phyloP scores from a whole-genome alignment of 129 eudicot genomes.

The Helichrysum umbraculigerum region DNA sequence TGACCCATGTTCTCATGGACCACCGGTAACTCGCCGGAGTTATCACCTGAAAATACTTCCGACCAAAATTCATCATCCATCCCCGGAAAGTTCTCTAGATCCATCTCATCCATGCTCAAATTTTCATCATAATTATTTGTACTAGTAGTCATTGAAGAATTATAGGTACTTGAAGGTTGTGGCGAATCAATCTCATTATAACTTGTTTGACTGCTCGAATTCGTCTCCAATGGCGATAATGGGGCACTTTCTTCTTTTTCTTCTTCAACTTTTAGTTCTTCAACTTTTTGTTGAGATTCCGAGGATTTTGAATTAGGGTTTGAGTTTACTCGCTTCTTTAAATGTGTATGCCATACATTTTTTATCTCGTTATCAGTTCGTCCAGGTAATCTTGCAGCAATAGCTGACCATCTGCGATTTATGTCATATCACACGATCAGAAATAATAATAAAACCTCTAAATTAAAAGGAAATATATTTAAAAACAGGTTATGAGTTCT shows the following conservation, averaged over 20 bases:
- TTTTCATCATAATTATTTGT: constrained; percentile 3
- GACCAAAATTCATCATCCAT: constrained; percentile 57
- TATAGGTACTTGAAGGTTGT: constrained; percentile 37
- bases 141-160: constrained; percentile 32
- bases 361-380: constrained; percentile 84
- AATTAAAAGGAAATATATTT: too few species aligned
- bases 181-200: constrained; percentile 37
- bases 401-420: constrained; percentile 74
- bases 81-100: constrained; percentile 31
- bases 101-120: constrained; percentile 25
- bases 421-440: neutral
- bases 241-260: neutral
- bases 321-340: constrained; percentile 48
- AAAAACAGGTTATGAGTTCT: too few species aligned
- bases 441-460: neutral
- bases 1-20: constrained; percentile 31
- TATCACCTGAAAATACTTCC: constrained; percentile 41
- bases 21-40: constrained; percentile 31
- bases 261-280: constrained; percentile 3
- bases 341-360: constrained; percentile 81
- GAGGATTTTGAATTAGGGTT: neutral
- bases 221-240: constrained; percentile 21
- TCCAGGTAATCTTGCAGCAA: constrained; percentile 77
- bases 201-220: constrained; percentile 22
- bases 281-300: neutral